A percentile compares a stretch with the other conserved stretches of the same genome.
Evolutionary conservation across 305 asterid genomes (phyloP).

Genomic region (Solanum aculeatissimum): DNA sequence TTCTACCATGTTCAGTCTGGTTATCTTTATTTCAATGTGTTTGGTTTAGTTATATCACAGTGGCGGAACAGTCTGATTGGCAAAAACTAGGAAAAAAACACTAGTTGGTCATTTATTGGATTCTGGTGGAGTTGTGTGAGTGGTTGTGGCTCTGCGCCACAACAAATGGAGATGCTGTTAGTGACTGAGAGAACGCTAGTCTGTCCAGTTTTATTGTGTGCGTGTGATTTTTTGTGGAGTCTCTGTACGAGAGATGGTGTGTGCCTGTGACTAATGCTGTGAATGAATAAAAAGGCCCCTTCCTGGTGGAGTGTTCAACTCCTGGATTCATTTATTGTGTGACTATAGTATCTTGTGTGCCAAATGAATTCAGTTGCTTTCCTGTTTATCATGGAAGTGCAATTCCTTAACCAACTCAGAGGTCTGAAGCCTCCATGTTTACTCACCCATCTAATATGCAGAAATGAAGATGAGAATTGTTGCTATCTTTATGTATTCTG

Average conservation of each 20-base stretch:
- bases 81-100: neutral
- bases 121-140: neutral
- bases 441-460: neutral
- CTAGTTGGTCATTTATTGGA: neutral
- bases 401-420: neutral
- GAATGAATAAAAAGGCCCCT: neutral
- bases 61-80: neutral
- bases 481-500: neutral
- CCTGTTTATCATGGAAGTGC: neutral
- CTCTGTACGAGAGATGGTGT: neutral
- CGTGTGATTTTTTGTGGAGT: neutral
- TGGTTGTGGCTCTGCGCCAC: neutral
- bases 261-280: neutral
- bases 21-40: neutral
- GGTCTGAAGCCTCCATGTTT: neutral
- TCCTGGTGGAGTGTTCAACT: neutral
- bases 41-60: neutral
- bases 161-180: too few relatives aligned
- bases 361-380: neutral
- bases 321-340: neutral
- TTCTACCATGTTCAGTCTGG: neutral
- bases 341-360: neutral
- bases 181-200: too few relatives aligned
- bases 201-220: neutral
- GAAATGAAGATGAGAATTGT: neutral